A percentile compares a stretch with the other conserved stretches of the same genome.
phyloP scores from a whole-genome alignment of 371 early-diverging fungal species.

The Neoconidiobolus thromboides region DNA sequence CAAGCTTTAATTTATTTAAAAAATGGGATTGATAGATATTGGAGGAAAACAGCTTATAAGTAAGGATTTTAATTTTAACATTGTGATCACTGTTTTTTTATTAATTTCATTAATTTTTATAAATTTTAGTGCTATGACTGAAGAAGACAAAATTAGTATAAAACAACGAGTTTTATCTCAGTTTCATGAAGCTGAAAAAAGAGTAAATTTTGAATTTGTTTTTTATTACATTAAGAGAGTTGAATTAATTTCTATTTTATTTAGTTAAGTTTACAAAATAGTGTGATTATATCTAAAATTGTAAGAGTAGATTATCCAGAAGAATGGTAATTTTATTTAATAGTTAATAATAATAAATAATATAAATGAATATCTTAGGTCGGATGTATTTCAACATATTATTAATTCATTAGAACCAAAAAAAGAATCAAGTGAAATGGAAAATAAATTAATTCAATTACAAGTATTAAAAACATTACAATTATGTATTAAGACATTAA shows the following conservation, averaged over 20 bases:
- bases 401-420: slow-evolving; percentile 24
- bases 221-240: too few species aligned
- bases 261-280: slow-evolving; percentile 52
- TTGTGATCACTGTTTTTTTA: not conserved
- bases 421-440: slow-evolving; percentile 13
- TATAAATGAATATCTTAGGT: slow-evolving; percentile 44
- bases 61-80: slow-evolving; percentile 10
- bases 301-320: slow-evolving; percentile 61
- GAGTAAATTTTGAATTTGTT: not conserved
- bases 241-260: not conserved
- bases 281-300: slow-evolving; percentile 53
- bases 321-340: slow-evolving; percentile 35
- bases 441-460: slow-evolving; percentile 30
- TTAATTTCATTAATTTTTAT: not conserved
- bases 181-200: not conserved
- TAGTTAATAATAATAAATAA: slow-evolving; percentile 17
- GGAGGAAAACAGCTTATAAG: slow-evolving; percentile 63
- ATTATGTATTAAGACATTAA: slow-evolving; percentile 56
- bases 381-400: slow-evolving; percentile 15
- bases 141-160: not conserved
- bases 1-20: slow-evolving; percentile 66
- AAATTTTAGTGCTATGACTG: not conserved
- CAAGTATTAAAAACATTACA: slow-evolving; percentile 56
- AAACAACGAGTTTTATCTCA: not conserved
- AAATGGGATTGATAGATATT: slow-evolving; percentile 74